Evolutionary conservation across 208 protist genomes (phyloP).

Genomic region (Endotrypanum monterogeii): DNA sequence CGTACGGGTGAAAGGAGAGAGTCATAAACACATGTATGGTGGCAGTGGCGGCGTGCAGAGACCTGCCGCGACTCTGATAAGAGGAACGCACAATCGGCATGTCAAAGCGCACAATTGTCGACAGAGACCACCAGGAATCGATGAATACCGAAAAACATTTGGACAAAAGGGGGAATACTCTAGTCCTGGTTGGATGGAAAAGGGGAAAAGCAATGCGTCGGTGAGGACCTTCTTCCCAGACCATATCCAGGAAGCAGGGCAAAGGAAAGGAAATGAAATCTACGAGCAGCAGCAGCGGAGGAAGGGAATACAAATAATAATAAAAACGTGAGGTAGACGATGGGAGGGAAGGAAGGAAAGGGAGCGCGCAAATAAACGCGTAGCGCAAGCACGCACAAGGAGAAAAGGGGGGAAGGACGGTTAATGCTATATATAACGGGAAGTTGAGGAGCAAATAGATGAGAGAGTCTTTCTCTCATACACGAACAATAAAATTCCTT

Average conservation of each 20-base stretch:
- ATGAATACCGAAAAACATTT: neutral
- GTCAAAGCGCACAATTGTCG: neutral
- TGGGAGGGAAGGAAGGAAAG: neutral
- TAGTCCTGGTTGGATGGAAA: neutral
- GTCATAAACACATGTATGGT: neutral
- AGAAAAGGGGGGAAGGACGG: neutral
- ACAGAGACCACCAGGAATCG: neutral
- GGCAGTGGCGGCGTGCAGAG: neutral
- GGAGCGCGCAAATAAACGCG: neutral
- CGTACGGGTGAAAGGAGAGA: neutral
- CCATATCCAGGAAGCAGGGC: neutral
- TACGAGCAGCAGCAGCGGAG: slow-evolving; percentile 1
- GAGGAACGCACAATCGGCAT: neutral
- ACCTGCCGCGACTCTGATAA: neutral
- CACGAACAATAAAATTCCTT: too few species aligned
- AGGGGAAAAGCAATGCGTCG: too few species aligned
- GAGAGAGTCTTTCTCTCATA: neutral
- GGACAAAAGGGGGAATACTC: neutral
- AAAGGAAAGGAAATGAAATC: neutral
- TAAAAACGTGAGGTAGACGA: neutral
- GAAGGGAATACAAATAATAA: too few species aligned
- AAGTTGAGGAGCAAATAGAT: neutral
- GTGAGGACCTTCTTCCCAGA: neutral
- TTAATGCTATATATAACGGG: neutral
- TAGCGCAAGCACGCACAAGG: neutral